Evolutionary conservation across 768 basidiomycete species (phyloP).

Genomic region (Podaxis pistillaris): DNA sequence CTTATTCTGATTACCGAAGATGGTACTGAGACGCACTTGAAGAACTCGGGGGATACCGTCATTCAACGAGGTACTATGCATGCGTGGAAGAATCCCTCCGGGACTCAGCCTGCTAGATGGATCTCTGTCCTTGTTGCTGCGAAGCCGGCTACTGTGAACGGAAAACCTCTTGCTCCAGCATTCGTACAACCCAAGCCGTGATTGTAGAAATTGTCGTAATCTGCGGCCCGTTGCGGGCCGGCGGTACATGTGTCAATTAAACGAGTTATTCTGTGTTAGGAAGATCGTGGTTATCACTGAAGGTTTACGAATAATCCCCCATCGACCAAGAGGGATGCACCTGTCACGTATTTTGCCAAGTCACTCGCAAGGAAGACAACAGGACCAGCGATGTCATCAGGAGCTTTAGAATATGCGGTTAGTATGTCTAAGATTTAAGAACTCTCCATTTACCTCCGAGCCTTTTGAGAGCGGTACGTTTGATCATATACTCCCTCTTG

Average conservation of each 20-base stretch:
- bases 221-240: slow-evolving; percentile 5
- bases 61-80: slow-evolving; percentile 60
- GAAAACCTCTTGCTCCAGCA: slow-evolving; percentile 35
- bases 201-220: background rate
- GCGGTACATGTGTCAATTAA: slow-evolving; percentile 1
- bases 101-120: slow-evolving; percentile 47
- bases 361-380: slow-evolving; percentile 74
- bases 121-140: slow-evolving; percentile 52
- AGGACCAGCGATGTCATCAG: slow-evolving; percentile 73
- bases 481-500: slow-evolving; percentile 63
- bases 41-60: slow-evolving; percentile 54
- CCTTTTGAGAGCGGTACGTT: slow-evolving; percentile 63
- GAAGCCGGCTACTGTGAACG: slow-evolving; percentile 48
- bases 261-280: background rate
- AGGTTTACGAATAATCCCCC: slow-evolving; percentile 76
- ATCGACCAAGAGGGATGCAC: slow-evolving; percentile 64
- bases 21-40: slow-evolving; percentile 49
- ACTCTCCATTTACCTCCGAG: slow-evolving; percentile 50
- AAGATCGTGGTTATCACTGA: slow-evolving; percentile 37
- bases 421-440: background rate
- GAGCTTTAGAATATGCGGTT: slow-evolving; percentile 31
- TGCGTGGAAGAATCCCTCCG: slow-evolving; percentile 59
- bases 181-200: slow-evolving; percentile 17
- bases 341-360: slow-evolving; percentile 68
- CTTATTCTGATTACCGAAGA: slow-evolving; percentile 56